Evolutionary conservation across 257 asterid species (phyloP), one percentile per base, ranked within the genome.

Genomic region (Avicennia marina): DNA sequence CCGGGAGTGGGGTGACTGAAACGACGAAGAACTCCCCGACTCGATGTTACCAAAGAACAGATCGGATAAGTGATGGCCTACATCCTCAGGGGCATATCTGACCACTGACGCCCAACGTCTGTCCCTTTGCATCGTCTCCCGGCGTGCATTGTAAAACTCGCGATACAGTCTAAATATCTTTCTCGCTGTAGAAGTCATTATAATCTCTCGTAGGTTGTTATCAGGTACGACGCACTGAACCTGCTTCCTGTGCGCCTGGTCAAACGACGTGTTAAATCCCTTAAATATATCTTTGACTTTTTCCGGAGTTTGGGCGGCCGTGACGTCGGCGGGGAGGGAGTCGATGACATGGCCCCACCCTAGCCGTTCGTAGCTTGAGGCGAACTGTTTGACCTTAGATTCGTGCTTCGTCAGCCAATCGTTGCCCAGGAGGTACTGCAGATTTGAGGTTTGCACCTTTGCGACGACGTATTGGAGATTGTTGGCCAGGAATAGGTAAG

Each of bases 401-500:
- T 78, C 81, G 47, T 80, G 85, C 58, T 67, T 76, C n/a, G 67
- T 18, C 13, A 82, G 1, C 95, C 95, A 86, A 1, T 70, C 78
- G 17, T 77, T 79, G 21, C 87, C 87, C 27, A 86, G 66, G 44
- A 80, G 49, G 51, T 75, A 22, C 11, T 67, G 66, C 47, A 86
- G 78, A 53, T 86, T 80, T 1, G 95, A 86, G 1, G 60, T 22
- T 3, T 63, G 70, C 20, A 78, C 89, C 41, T 74, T 78, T 1
- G 34, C 72, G 50, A 76, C 71, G 72, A 80, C 61, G 76, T 76
- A 66, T 50, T 67, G 78, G 44, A 74, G 75, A 56, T 86, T 86
- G 70, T 86, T 86, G 15, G 87, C 95, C 2, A 83, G 72, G 66
- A 78, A 86, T 18, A 86, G 72, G 63, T 86, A 80, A 1, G 87